Evolutionary conservation across 495 filamentous ascomycete genomes (phyloP), one percentile per base, ranked within the genome.

Genomic region (Annulohypoxylon stygium): DNA sequence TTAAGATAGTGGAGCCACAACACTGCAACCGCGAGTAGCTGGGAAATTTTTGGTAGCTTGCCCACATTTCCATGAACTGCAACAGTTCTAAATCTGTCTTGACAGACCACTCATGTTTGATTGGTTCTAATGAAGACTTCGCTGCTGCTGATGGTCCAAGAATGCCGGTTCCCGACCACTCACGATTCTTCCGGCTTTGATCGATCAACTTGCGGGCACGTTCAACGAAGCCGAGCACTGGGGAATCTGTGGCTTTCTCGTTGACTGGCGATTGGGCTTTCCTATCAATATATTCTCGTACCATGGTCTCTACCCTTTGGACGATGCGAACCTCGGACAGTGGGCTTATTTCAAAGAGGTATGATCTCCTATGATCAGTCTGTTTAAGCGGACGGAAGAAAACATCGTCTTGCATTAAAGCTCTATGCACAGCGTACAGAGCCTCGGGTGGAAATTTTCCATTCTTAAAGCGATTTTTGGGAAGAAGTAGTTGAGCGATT

Each of bases 1-100:
- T 89, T 77, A 98, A 83, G 39, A 98, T 87, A 57, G 90, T 83
- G 4, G 93, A 88, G 18, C 90, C 91, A 39, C 92, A 78, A 26
- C 90, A 87, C 65, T 89, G 83, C 47, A 92, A 75, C 0, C 79
- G 80, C 4, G 86, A 87, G 39, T 79, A 63, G 10, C 39, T 51
- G 16, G 79, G 72, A 41, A 92, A 87, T 57, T 84, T 83, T 39
- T 83, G 81, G 45, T 84, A 84, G 23, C 86, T 83, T 67, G 89
- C 85, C 85, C 92, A 96, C 3, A 89, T 80, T 70, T 93, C 88
- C 20, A 97, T 81, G 67, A 91, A 97, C 30, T 87, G 78, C 16
- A 97, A 83, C 18, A 97, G 87, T 16, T 79, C 78, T 54, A 81
- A 78, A 60, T 93, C 91, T 11, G 80, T 69, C 3, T 78, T 5